phyloP scores from a whole-genome alignment of 495 filamentous ascomycete genomes.

The Xylaria intraflava region DNA sequence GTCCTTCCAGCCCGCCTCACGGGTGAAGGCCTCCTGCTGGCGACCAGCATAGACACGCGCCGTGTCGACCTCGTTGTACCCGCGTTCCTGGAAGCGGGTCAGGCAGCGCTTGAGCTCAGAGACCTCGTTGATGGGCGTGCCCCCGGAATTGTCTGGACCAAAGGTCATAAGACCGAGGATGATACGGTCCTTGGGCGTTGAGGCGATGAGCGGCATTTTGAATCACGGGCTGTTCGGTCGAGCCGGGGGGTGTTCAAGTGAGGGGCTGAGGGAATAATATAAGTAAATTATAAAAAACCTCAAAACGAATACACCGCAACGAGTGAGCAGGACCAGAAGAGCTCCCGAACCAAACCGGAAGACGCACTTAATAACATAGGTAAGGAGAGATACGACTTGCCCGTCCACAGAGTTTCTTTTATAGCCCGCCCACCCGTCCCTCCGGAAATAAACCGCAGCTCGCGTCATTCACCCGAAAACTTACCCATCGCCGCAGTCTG shows the following conservation, averaged over 20 bases:
- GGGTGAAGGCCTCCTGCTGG: slow-evolving; percentile 76
- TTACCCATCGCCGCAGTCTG: too few species aligned
- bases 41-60: slow-evolving; percentile 68
- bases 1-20: slow-evolving; percentile 70
- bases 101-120: slow-evolving; percentile 59
- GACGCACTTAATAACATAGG: too few species aligned
- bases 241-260: neutral
- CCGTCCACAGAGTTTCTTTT: too few species aligned
- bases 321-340: too few species aligned
- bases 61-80: slow-evolving; percentile 76
- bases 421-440: too few species aligned
- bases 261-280: neutral
- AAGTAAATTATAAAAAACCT: too few species aligned
- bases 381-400: too few species aligned
- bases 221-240: neutral
- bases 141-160: slow-evolving; percentile 45
- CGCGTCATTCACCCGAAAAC: too few species aligned
- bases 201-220: slow-evolving; percentile 45
- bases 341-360: too few species aligned
- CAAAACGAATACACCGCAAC: too few species aligned
- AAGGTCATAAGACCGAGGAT: slow-evolving; percentile 61
- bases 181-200: slow-evolving; percentile 39
- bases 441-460: too few species aligned
- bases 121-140: slow-evolving; percentile 64
- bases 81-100: slow-evolving; percentile 62